Base-by-base conservation (phyloP, 768 basidiomycete species). In the Kwoniella sp. region DNA sequence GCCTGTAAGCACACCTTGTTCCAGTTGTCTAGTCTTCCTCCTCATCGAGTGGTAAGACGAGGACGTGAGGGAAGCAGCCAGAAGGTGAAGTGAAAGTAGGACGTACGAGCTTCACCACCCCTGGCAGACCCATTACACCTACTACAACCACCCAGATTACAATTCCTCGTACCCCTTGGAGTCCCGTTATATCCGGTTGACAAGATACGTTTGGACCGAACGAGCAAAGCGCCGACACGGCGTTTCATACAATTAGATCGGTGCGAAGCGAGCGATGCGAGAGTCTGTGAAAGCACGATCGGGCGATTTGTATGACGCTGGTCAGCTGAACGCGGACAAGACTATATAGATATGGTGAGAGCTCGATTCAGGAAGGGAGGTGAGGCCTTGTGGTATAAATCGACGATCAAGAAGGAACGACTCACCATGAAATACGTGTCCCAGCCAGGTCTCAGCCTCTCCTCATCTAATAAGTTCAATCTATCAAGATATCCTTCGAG, bases 351-450 rank as follows among this genome's bases (percentile, higher is more conserved):
- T n/a, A n/a, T n/a, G n/a, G 60, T 44, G 15, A 61, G 48, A 24
- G 10, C 48, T 19, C 8, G 19, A 17, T 17, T 47, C 46, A 50
- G 48, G 51, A 52, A 26, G 24, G 51, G n/a, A n/a, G n/a, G n/a
- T n/a, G n/a, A n/a, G n/a, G n/a, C n/a, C n/a, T n/a, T n/a, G n/a
- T n/a, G n/a, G n/a, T n/a, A n/a, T n/a, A n/a, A n/a, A n/a, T 24
- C 17, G 24, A 33, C 33, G 13, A 33, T 33, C 17, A 12, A 29
- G 33, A 19, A 2, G 0, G 1, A 1, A 19, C 27, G 19, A 61
- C 84, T 63, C 63, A 89, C 92, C 95, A 98, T 98, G 79, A 98
- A 98, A 80, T 98, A 98, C 0, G 88, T 86, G 77, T 98, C 95
- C 95, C 95, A 98, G 17, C 85, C 84, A 2, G 95, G 95, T 51